Base-by-base conservation (phyloP, 2,329 filamentous ascomycete species). In the Nothopassalora personata region DNA sequence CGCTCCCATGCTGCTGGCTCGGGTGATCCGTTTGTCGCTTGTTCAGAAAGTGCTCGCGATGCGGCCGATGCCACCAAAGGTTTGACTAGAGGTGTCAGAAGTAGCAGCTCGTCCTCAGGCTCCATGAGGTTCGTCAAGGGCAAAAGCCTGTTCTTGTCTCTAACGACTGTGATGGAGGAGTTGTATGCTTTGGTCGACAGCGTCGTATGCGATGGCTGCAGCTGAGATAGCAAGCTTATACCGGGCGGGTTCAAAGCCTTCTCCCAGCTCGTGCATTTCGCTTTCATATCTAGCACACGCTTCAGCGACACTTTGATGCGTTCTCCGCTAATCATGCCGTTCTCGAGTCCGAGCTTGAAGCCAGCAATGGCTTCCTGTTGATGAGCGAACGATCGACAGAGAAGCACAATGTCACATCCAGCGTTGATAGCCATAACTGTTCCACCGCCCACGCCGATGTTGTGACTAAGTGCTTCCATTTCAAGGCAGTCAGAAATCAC, bases 371-470 rank as follows among this genome's bases (percentile, higher is more conserved):
- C 93, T 74, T 97, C 93, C 64, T 94, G 85, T 72, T 97, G 92
- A 19, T 93, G 87, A 39, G 89, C 86, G 67, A 91, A 95, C 5
- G 91, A 91, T 48, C 91, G 86, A 68, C 92, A 97, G 1, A 97
- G 83, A 5, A 97, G 82, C 5, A 97, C 86, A 55, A 97, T 79
- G 73, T 99, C 94, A 71, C 94, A 97, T 13, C 94, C 94, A 33
- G 94, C 93, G 72, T 96, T 94, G 53, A 97, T 90, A 3, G 94
- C 94, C 91, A 97, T 97, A 67, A 97, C 91, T 0, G 93, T 96
- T 11, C 94, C 94, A 45, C 94, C 93, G 66, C 93, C 91, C 18
- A 99, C 91, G n/a, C 93, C 93, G 53, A 97, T 94, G 68, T 97
- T 95, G 70, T 96, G 90, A 64, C 91, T 94, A 8, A 97, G 82